Base-by-base conservation (phyloP, 345 rosid genomes). In the Hypericum perforatum region DNA sequence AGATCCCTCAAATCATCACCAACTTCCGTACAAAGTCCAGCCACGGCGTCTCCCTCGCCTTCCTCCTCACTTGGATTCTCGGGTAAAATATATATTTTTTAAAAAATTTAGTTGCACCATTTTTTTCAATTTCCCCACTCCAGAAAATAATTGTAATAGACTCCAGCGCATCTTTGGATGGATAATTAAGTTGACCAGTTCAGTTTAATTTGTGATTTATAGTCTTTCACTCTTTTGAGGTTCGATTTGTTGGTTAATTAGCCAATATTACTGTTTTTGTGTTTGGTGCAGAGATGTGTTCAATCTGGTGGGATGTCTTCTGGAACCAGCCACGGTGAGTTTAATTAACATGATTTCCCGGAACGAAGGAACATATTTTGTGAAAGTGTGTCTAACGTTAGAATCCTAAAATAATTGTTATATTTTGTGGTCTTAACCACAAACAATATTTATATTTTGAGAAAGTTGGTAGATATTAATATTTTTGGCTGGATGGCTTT, bases 281-380 rank as follows among this genome's bases (percentile, higher is more conserved):
- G 2, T 22, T 22, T 22, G 32, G 53, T 73, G 53, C 74, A 84
- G 96, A 48, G 96, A 84, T 74, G 59, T 88, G 54, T 84, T 88
- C 63, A 88, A 88, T 66, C 75, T 88, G 39, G 70, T 77, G 36
- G 90, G 96, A 11, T 84, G 96, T 66, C 29, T 84, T 58, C 68
- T 85, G 73, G 96, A 88, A 69, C 91, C 96, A 15, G 88, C 90
- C 53, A 85, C 94, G 4, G 95, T 86, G 61, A 75, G 88, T 71
- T 22, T 22, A 22, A 22, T 22, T 22, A 22, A 22, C 4, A 1
- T 22, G 32, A n/a, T 22, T 22, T 1, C 32, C 32, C 32, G 32
- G 32, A 22, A 22, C 32, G 4, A 22, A 22, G 32, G 4, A 22
- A 22, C n/a, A n/a, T n/a, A n/a, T n/a, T n/a, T n/a, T n/a, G n/a